Evolutionary conservation across 805 yeast species (phyloP).

Genomic region (Hanseniaspora guilliermondii): DNA sequence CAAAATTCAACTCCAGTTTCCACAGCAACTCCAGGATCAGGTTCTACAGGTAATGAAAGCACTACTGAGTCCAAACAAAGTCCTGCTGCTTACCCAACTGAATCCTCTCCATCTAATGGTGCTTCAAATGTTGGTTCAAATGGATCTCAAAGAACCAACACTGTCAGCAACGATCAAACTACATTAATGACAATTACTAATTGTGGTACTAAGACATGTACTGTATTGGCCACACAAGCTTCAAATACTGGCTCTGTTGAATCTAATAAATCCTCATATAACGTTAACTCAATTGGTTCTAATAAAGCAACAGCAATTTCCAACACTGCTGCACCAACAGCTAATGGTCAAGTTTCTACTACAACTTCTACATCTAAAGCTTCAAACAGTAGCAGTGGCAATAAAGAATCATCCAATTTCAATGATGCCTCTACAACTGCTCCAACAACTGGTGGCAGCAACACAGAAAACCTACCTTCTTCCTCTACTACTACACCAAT

Average conservation of each 20-base stretch:
- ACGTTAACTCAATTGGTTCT: not conserved
- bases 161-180: not conserved
- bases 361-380: not conserved
- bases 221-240: not conserved
- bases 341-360: not conserved
- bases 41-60: not conserved
- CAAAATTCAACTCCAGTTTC: not conserved
- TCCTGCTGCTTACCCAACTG: slow-evolving; percentile 1
- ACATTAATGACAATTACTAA: not conserved
- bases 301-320: not conserved
- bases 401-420: not conserved
- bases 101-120: not conserved
- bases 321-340: not conserved
- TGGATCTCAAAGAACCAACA: not conserved
- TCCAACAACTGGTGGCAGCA: not conserved
- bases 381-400: not conserved
- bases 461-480: not conserved
- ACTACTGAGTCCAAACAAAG: not conserved
- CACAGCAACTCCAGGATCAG: not conserved
- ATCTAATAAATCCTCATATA: not conserved
- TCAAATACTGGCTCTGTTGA: not conserved
- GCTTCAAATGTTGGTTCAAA: not conserved
- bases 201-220: not conserved
- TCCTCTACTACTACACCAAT: not conserved
- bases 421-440: not conserved